Percentiles rank a stretch among this genome's conserved stretches.
phyloP scores from a whole-genome alignment of 2,329 filamentous ascomycete species.

The Dactylonectria estremocensis region DNA sequence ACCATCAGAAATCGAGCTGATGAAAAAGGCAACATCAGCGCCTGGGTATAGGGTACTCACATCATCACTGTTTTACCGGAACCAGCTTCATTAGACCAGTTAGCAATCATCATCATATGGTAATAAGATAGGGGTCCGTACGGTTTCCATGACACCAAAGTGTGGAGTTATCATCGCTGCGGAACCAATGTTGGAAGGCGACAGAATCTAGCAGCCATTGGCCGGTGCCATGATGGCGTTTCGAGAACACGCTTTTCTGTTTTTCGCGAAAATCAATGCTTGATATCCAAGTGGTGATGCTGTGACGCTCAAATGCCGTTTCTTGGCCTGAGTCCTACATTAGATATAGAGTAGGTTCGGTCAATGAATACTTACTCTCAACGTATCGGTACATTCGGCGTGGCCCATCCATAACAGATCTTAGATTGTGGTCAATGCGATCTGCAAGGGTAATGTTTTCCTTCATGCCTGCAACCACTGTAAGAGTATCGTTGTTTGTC shows the following conservation, averaged over 20 bases:
- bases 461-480: constrained; percentile 13
- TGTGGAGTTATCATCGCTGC: constrained; percentile 17
- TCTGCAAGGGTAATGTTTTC: constrained; percentile 4
- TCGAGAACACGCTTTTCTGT: constrained; percentile 21
- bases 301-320: constrained; percentile 9
- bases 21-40: too few species aligned
- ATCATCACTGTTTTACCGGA: constrained; percentile 35
- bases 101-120: constrained; percentile 1
- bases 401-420: constrained; percentile 3
- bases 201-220: constrained; percentile 27
- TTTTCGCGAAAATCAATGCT: constrained; percentile 23
- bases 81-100: constrained; percentile 24
- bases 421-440: constrained; percentile 8
- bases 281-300: constrained; percentile 26
- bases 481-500: constrained; percentile 7
- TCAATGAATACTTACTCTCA: constrained; percentile 1
- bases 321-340: constrained; percentile 17
- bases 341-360: constrained; percentile 1
- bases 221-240: constrained; percentile 25
- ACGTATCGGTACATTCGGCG: not conserved
- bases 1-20: too few species aligned
- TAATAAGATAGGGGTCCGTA: constrained; percentile 7
- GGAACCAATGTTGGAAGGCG: constrained; percentile 26
- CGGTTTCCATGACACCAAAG: constrained; percentile 31
- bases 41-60: constrained; percentile 10